Conservation (phyloP, 208 protist species). For the Trypanosoma avium region DNA sequence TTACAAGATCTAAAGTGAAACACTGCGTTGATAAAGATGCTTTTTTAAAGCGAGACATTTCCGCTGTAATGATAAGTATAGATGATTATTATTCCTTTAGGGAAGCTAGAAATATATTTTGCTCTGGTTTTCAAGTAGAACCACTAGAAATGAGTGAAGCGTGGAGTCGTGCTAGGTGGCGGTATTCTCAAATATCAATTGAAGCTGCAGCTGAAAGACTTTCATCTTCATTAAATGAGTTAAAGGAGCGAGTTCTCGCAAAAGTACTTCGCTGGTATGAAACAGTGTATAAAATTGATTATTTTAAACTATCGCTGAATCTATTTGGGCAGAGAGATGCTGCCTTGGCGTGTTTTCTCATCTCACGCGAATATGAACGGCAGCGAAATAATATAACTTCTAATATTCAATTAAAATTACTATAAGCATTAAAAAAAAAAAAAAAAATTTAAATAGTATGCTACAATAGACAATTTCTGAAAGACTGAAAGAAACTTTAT, state of each 20-base stretch:
- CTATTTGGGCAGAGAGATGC: conserved; percentile 47
- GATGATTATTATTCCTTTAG: conserved; percentile 7
- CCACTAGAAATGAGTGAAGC: not conserved
- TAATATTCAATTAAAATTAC: conserved; percentile 15
- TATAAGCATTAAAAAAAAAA: not conserved
- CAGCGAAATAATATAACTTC: not conserved
- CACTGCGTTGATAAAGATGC: not conserved
- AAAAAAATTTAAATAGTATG: not conserved
- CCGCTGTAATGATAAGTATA: conserved; percentile 10
- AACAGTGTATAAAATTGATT: conserved; percentile 26
- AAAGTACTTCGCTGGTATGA: conserved; percentile 14
- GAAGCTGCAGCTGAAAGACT: conserved; percentile 20
- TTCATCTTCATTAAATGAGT: conserved; percentile 9
- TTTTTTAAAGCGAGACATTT: conserved; percentile 11
- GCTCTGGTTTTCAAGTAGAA: conserved; percentile 8
- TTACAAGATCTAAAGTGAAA: not conserved
- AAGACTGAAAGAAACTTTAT: too few relatives aligned
- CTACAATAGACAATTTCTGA: not conserved
- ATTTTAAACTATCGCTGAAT: conserved; percentile 40
- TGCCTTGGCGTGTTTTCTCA: conserved; percentile 37
- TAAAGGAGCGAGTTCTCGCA: conserved; percentile 19
- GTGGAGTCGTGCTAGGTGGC: not conserved
- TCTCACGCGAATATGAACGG: conserved; percentile 31
- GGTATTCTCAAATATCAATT: conserved; percentile 22
- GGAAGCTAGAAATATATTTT: conserved; percentile 4